Evolutionary conservation across 352 stramenopile genomes (phyloP).

Genomic region (Pythium dissimile): DNA sequence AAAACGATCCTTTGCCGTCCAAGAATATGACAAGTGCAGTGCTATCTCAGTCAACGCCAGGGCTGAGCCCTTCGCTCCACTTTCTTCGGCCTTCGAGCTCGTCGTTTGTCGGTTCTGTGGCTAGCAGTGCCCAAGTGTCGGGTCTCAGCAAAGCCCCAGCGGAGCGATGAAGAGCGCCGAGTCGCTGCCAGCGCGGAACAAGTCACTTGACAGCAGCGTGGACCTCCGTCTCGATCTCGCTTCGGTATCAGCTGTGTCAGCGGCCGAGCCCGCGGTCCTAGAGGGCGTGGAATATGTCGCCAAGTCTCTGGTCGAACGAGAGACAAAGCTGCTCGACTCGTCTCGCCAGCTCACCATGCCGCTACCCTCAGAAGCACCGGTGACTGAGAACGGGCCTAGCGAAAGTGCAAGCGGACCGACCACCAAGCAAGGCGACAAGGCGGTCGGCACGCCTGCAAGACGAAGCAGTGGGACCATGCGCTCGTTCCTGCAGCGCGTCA

Average conservation of each 20-base stretch:
- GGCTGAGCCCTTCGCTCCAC: too few species aligned
- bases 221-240: constrained; percentile 2
- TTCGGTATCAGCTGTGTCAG: neutral
- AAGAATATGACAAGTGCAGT: too few species aligned
- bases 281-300: neutral
- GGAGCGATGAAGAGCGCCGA: neutral
- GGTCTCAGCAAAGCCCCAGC: too few species aligned
- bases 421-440: neutral
- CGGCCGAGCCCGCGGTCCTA: neutral
- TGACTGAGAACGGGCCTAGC: constrained; percentile 10
- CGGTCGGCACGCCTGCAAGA: neutral
- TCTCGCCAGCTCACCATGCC: constrained; percentile 10
- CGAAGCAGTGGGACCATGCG: constrained; percentile 19
- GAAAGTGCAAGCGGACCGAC: constrained; percentile 9
- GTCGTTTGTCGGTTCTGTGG: too few species aligned
- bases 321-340: constrained; percentile 6
- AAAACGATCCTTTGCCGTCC: neutral
- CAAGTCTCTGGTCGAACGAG: too few species aligned
- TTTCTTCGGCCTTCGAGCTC: too few species aligned
- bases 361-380: constrained; percentile 1
- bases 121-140: too few species aligned
- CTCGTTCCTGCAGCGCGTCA: constrained; percentile 19
- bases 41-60: too few species aligned
- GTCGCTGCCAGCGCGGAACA: neutral
- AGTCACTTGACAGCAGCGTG: neutral